Percentiles rank a stretch among this genome's conserved stretches.
Conservation (phyloP, 345 rosid genomes). For the Cochlearia excelsa region DNA sequence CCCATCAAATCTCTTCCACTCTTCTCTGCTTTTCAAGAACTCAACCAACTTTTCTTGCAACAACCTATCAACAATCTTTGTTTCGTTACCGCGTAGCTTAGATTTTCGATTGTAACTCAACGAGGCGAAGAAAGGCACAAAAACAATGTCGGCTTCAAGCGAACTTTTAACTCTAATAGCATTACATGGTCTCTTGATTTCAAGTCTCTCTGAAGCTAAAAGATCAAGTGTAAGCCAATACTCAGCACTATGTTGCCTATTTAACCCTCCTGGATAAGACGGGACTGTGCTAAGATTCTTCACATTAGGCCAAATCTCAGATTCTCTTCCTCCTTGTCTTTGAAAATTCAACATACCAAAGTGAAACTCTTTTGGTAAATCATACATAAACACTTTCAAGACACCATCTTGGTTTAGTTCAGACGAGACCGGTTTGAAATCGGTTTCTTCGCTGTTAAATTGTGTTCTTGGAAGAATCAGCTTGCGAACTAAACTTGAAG, state of each 20-base stretch:
- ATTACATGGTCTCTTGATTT: conserved; percentile 48
- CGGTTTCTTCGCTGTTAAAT: conserved; percentile 38
- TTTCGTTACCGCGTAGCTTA: conserved; percentile 55
- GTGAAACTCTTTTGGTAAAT: conserved; percentile 79
- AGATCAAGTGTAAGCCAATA: conserved; percentile 94
- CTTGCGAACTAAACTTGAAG: conserved; percentile 58
- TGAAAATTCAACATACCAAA: conserved; percentile 84
- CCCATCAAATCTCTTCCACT: conserved; percentile 63
- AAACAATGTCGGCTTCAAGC: conserved; percentile 61
- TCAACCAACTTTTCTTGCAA: conserved; percentile 63
- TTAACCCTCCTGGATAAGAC: conserved; percentile 76
- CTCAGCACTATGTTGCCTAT: conserved; percentile 87
- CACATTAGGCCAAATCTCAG: conserved; percentile 64
- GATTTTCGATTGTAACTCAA: conserved; percentile 75
- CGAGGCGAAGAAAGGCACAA: conserved; percentile 85
- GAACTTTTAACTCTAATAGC: conserved; percentile 61
- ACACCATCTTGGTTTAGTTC: conserved; percentile 25
- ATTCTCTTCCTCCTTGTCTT: conserved; percentile 28
- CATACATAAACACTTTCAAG: conserved; percentile 78
- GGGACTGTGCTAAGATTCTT: conserved; percentile 45
- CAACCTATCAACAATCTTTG: conserved; percentile 49
- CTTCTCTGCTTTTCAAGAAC: conserved; percentile 47
- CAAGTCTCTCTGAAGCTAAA: conserved; percentile 54
- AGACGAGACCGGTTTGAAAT: conserved; percentile 35
- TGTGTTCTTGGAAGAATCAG: conserved; percentile 54